Evolutionary conservation across 805 yeast species (phyloP).

Genomic region (Metschnikowia continentalis): DNA sequence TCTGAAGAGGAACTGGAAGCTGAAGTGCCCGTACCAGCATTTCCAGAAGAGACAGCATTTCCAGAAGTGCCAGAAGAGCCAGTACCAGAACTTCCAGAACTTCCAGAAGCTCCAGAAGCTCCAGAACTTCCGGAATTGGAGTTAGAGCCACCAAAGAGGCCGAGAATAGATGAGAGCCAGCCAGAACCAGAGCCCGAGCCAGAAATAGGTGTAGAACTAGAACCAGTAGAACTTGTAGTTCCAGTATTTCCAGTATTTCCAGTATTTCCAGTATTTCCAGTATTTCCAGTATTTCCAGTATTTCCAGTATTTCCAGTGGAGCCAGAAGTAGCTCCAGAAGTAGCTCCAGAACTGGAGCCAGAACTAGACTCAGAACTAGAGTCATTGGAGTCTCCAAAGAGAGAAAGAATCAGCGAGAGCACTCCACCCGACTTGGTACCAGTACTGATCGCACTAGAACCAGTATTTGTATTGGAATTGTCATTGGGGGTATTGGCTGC

Average conservation of each 20-base stretch:
- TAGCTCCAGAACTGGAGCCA: not conserved
- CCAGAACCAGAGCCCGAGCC: not conserved
- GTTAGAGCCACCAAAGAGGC: not conserved
- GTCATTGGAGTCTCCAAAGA: slow-evolving; percentile 4
- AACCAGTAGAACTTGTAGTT: not conserved
- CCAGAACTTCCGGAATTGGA: too few species aligned
- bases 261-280: not conserved
- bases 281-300: not conserved
- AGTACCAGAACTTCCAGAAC: not conserved
- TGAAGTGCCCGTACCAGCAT: not conserved
- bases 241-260: too few species aligned
- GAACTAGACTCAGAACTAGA: not conserved
- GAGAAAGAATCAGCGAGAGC: slow-evolving; percentile 5
- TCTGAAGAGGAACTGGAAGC: not conserved
- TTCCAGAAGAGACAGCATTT: too few species aligned
- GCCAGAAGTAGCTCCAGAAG: not conserved
- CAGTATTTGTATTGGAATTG: not conserved
- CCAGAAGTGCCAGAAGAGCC: not conserved
- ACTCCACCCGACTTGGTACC: slow-evolving; percentile 2
- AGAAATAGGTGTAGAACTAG: not conserved
- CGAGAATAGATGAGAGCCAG: too few species aligned
- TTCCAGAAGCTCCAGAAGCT: not conserved
- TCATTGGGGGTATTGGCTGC: not conserved
- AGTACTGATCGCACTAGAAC: not conserved
- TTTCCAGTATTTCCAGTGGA: not conserved